Conservation (phyloP, 345 rosid species). For the Euclidium syriacum region DNA sequence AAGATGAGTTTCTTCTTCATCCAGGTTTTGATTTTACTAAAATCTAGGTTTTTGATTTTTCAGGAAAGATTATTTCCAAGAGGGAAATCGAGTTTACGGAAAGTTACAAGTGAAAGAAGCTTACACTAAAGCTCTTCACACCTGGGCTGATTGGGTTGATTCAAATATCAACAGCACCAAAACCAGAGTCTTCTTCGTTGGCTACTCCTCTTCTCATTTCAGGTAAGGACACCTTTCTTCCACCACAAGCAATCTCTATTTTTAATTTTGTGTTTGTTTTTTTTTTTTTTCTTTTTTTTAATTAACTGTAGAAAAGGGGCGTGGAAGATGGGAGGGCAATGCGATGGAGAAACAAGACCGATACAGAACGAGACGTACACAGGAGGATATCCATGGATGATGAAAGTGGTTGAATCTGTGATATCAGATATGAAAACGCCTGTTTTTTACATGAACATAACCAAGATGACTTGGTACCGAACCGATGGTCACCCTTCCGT, state of each 20-base stretch:
- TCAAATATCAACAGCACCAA: slow-evolving; percentile 43
- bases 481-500: slow-evolving; percentile 73
- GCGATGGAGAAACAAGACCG: slow-evolving; percentile 45
- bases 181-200: slow-evolving; percentile 59
- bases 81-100: slow-evolving; percentile 50
- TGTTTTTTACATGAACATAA: slow-evolving; percentile 60
- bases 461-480: slow-evolving; percentile 62
- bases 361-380: slow-evolving; percentile 36
- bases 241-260: not conserved
- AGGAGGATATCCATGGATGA: slow-evolving; percentile 64
- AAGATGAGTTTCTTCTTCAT: no score
- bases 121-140: slow-evolving; percentile 51
- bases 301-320: slow-evolving; percentile 46
- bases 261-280: not conserved
- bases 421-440: slow-evolving; percentile 69
- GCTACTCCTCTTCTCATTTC: slow-evolving; percentile 83
- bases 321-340: slow-evolving; percentile 58
- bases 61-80: slow-evolving; percentile 64
- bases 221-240: slow-evolving; percentile 26
- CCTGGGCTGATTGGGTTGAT: slow-evolving; percentile 85
- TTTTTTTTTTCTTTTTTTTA: not conserved
- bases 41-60: not conserved
- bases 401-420: slow-evolving; percentile 55
- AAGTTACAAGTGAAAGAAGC: slow-evolving; percentile 53
- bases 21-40: not conserved